Evolutionary conservation across 1,139 yeast genomes (phyloP), one percentile per base, ranked within the genome.

Genomic region (Chernovozyma sophiae-reginae): DNA sequence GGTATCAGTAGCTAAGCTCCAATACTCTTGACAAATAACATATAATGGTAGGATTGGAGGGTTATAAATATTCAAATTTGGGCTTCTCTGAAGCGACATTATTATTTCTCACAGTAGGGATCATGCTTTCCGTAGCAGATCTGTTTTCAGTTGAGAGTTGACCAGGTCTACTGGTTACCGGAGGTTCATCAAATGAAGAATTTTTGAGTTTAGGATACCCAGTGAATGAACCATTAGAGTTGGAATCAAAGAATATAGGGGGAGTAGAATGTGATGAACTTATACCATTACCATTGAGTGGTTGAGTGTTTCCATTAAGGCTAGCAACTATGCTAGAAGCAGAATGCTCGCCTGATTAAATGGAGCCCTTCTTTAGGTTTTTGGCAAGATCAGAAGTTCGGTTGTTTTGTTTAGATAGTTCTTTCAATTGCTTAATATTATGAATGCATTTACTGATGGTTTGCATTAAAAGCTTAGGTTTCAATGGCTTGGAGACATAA

Each of bases 391-490:
- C 68, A 2, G 77, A 65, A 1, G 71, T 62, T 30, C 77, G 56
- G 46, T 66, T 69, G 42, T 68, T 69, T 38, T 70, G 75, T 48
- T 68, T 72, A 7, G 79, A 71, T 34, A 77, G 60, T 47, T 76
- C 80, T 47, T 76, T 75, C 49, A 77, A 58, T 48, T 76, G 81
- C 48, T 69, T 74, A 49, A 78, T 74, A 48, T 78, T 78, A 57
- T 82, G 92, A 32, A 85, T 85, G 52, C 94, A 84, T 56, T 86
- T 86, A 49, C 82, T 80, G 43, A 86, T 86, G 3, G 95, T 86
- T 60, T 86, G 95, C 58, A 86, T 80, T 52, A 86, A 67, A 44
- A 86, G 65, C 45, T 84, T 81, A 2, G 95, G 95, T 55, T 86
- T 86, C 56, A 86, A 69, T 1, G 96, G 96, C 55, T 86, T 86